A percentile compares a stretch with the other conserved stretches of the same genome.
Conservation (phyloP, 2,329 filamentous ascomycete genomes). For the Orbilia javanica region DNA sequence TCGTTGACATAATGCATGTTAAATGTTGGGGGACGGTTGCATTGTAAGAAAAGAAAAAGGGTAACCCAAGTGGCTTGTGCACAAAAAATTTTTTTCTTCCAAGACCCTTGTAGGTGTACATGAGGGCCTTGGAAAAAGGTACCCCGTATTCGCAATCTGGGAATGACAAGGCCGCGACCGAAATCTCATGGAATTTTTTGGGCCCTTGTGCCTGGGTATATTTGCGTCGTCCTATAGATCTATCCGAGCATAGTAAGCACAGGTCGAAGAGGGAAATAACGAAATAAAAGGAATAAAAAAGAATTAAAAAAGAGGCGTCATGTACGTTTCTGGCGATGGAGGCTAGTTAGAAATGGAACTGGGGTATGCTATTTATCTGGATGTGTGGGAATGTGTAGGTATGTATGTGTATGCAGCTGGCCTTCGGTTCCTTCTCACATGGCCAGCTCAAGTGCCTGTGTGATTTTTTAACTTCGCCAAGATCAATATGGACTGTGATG, state of each 20-base stretch:
- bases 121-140: slow-evolving; percentile 12
- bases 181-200: slow-evolving; percentile 34
- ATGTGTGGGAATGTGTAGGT: too few relatives aligned
- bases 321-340: slow-evolving; percentile 15
- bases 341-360: background rate
- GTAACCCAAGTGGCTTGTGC: slow-evolving; percentile 20
- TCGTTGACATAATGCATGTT: slow-evolving; percentile 11
- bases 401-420: slow-evolving; percentile 10
- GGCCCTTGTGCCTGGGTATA: slow-evolving; percentile 14
- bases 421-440: slow-evolving; percentile 19
- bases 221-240: slow-evolving; percentile 23
- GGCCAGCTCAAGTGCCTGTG: slow-evolving; percentile 10
- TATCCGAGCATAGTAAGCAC: slow-evolving; percentile 12
- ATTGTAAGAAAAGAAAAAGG: slow-evolving; percentile 9
- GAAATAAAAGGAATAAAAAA: background rate
- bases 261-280: background rate
- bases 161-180: slow-evolving; percentile 18
- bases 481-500: background rate
- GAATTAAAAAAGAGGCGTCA: slow-evolving; percentile 9
- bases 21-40: slow-evolving; percentile 17
- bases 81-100: background rate
- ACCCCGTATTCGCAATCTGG: slow-evolving; percentile 53
- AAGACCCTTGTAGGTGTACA: background rate
- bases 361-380: slow-evolving; percentile 5
- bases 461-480: slow-evolving; percentile 3